Base-by-base conservation (phyloP, 441 rosid species). In the Mallotus repandus region DNA sequence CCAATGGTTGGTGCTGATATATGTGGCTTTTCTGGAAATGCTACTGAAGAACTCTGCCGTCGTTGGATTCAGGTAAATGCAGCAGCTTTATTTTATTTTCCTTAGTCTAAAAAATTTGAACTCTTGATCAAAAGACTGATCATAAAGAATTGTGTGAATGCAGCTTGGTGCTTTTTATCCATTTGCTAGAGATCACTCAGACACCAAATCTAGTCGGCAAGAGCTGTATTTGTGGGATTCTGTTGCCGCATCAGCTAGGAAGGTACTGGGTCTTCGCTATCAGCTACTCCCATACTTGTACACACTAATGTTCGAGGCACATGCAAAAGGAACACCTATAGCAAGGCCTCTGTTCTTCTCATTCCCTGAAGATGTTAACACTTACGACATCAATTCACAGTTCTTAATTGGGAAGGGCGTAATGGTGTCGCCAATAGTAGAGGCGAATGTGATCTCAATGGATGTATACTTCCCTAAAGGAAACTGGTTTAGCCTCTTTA, bases 1-100 rank as follows among this genome's bases (percentile, higher is more conserved):
- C 96, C 98, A 38, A 90, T 90, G 93, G 94, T 90, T 49, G 96
- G 94, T 70, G 94, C 93, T 61, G 97, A 92, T 70, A 92, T 92
- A 5, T 92, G 92, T 57, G 94, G 97, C 13, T 92, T 89, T 68
- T n/a, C 63, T 10, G 12, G 75, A 21, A 32, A 87, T 72, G 86
- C 96, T 2, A 88, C 84, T 0, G 97, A 93, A 76, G 96, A 91
- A 21, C 88, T 93, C 25, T 93, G 93, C 72, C 69, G 77, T 15
- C 79, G 97, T 35, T 93, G 97, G 97, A 89, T 93, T 74, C 95
- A 93, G 89, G 96, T 86, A 80, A 60, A 56, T 11, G 45, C 45
- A 8, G 2, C 52, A 3, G 15, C 56, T 53, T 16, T 7, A n/a
- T n/a, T n/a, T n/a, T n/a, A n/a, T n/a, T n/a, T n/a, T n/a, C n/a